Conservation (phyloP, 1,284 basidiomycete species). For the Clitocybe nebularis region DNA sequence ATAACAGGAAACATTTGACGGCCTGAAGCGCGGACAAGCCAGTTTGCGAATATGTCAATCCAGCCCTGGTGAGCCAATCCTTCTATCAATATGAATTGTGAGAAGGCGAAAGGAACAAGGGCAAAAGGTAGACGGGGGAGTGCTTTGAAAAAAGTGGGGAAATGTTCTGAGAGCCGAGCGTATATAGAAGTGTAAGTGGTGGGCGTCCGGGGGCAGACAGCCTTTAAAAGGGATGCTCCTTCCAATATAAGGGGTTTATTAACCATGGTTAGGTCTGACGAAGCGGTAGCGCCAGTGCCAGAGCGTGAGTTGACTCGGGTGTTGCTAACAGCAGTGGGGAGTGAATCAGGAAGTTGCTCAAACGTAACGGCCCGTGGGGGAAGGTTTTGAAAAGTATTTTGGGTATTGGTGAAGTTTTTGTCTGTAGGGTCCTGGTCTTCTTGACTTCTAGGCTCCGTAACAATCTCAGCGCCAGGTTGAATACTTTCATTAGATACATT, state of each 20-base stretch:
- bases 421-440: background rate
- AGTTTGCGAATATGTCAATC: conserved; percentile 81
- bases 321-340: background rate
- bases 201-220: conserved; percentile 19
- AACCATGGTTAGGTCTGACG: background rate
- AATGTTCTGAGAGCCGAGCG: conserved; percentile 33
- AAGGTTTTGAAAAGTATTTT: background rate
- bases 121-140: conserved; percentile 73
- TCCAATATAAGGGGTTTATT: conserved; percentile 3
- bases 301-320: conserved; percentile 1
- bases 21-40: conserved; percentile 53
- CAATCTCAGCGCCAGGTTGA: background rate
- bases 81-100: conserved; percentile 94
- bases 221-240: conserved; percentile 6
- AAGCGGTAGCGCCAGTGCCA: background rate
- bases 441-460: no score
- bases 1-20: conserved; percentile 46
- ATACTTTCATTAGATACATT: conserved; percentile 18
- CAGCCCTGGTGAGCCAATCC: conserved; percentile 84
- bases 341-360: background rate
- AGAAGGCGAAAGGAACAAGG: conserved; percentile 90
- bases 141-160: conserved; percentile 76
- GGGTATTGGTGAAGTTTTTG: background rate
- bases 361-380: no score
- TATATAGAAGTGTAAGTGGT: conserved; percentile 20